Evolutionary conservation across 108 stramenopile genomes (phyloP), one percentile per base, ranked within the genome.

Genomic region (Conticribra weissflogii): DNA sequence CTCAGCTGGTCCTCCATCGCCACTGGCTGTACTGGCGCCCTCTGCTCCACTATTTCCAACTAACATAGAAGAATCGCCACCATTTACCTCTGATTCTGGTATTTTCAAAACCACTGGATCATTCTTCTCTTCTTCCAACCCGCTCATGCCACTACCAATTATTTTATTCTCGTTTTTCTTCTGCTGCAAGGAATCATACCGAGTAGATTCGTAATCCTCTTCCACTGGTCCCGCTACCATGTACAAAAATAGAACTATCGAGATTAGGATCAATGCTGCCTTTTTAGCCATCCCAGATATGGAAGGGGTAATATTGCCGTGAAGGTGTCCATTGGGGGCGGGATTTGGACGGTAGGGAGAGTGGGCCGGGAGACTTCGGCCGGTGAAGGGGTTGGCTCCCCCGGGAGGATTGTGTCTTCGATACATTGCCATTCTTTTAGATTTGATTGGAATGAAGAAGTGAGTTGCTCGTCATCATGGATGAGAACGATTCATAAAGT

Each of bases 321-420:
- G 45, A 46, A 22, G 15, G 1, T 3, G 15, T 25, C 52, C 52
- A 22, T 53, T 12, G 17, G 27, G 47, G 46, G 25, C 46, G 24
- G 34, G 1, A 12, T 23, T 25, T 23, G 7, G 24, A 15, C 62
- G 46, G 62, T 63, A 63, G 46, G 62, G 62, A 17, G 62, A 63
- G 44, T 46, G 24, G n/a, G 62, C 7, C 3, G 62, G 62, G 4
- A 63, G 48, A 29, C 62, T 48, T 49, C 62, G 46, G 1, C 62
- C 62, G 44, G 62, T 63, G 62, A 63, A 63, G 62, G 62, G 62
- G 48, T 63, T 63, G 34, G 59, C 0, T 3, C 28, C 28, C 30
- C 28, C 28, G 62, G 62, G n/a, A 12, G 36, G 36, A 27, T 18
- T 44, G 48, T 63, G 46, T 16, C 62, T 46, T 44, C 46, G 28